Percentiles rank a stretch among this genome's conserved stretches.
Conservation (phyloP, 1,139 yeast genomes). For the Debaryomyces nepalensis region DNA sequence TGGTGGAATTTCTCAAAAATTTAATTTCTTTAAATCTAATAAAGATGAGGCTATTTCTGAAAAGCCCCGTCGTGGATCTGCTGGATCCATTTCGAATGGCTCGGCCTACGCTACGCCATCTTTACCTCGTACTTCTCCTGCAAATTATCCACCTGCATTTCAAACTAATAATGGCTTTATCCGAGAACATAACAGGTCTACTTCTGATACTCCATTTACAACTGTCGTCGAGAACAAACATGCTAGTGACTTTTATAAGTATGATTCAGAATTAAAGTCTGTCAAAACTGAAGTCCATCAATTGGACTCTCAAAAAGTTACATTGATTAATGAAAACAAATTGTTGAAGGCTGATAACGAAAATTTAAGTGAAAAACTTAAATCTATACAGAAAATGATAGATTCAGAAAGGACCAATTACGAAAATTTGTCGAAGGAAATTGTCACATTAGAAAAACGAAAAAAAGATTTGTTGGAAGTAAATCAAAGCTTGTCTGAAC, state of each 20-base stretch:
- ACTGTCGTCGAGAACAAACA: conserved; percentile 19
- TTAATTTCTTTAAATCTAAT: conserved; percentile 37
- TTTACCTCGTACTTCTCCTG: conserved; percentile 34
- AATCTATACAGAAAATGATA: conserved; percentile 28
- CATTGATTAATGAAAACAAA: conserved; percentile 35
- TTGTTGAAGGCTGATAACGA: conserved; percentile 35
- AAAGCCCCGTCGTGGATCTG: conserved; percentile 49
- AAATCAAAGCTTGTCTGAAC: conserved; percentile 31
- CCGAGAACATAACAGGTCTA: conserved; percentile 41
- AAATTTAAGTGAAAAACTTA: conserved; percentile 33
- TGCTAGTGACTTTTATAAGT: conserved; percentile 15
- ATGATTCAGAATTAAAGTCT: conserved; percentile 40
- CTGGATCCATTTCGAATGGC: conserved; percentile 40
- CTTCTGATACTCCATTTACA: conserved; percentile 41
- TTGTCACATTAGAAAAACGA: conserved; percentile 32
- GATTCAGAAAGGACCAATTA: conserved; percentile 29
- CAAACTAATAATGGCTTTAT: conserved; percentile 12
- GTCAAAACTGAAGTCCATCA: conserved; percentile 49
- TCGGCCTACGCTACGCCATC: conserved; percentile 53
- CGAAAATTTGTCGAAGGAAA: conserved; percentile 35
- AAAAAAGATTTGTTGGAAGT: conserved; percentile 30
- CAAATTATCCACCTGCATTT: conserved; percentile 16
- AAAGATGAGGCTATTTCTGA: conserved; percentile 28
- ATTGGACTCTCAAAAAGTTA: conserved; percentile 34
- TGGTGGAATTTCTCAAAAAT: conserved; percentile 31